A percentile compares a stretch with the other conserved stretches of the same genome.
Conservation (phyloP, 2,329 filamentous ascomycete species). For the Drechslerella coelobrocha region DNA sequence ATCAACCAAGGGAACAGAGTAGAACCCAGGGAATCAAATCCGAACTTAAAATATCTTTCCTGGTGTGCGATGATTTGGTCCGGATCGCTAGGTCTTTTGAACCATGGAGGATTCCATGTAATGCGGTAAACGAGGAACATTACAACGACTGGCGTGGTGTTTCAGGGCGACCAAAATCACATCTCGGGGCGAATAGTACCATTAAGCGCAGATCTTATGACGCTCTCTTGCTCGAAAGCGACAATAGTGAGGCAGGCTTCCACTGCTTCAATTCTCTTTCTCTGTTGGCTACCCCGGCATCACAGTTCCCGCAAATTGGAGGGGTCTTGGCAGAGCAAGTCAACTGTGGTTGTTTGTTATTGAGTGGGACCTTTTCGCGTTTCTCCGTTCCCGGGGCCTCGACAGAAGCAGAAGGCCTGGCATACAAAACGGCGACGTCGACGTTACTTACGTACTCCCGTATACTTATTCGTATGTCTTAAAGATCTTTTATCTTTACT, state of each 20-base stretch:
- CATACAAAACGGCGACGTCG: constrained; percentile 17
- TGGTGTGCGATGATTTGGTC: no score
- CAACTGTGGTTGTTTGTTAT: background rate
- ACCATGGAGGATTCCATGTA: no score
- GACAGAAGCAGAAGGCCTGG: constrained; percentile 28
- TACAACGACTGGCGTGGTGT: background rate
- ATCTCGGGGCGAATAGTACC: constrained; percentile 6
- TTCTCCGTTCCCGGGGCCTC: background rate
- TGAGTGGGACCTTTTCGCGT: background rate
- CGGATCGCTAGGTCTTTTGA: no score
- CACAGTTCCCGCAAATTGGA: constrained; percentile 4
- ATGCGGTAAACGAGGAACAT: no score
- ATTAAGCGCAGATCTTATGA: constrained; percentile 45
- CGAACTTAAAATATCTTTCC: no score
- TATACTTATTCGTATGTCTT: no score
- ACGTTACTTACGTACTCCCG: no score
- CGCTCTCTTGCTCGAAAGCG: constrained; percentile 43
- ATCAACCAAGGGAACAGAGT: no score
- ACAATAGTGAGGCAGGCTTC: constrained; percentile 21
- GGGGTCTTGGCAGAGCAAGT: background rate
- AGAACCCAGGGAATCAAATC: no score
- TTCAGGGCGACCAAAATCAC: constrained; percentile 18
- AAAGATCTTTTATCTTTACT: no score
- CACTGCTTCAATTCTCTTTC: constrained; percentile 9
- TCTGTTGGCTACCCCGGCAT: background rate